A percentile compares a stretch with the other conserved stretches of the same genome.
These are phyloP conservation scores for Stylonectria norvegica DNA, from an alignment of 2,329 filamentous ascomycete species.

Conservation along the genomic window DNA sequence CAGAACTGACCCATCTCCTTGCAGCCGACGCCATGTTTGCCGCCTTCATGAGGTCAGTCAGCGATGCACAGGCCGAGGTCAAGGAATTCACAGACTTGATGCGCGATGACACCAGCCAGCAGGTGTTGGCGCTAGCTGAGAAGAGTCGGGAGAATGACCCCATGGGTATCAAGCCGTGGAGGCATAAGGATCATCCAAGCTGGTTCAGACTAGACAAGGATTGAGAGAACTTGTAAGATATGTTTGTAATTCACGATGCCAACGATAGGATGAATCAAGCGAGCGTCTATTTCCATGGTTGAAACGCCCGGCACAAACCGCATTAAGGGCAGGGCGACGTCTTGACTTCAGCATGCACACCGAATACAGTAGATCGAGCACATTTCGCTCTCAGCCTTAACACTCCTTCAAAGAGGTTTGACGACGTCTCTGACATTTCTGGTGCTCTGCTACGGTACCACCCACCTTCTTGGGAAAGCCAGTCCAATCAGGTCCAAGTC, in stretches of 20 bases:
- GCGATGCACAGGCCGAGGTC: slow-evolving; percentile 48
- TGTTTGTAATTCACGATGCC: slow-evolving; percentile 1
- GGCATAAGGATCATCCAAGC: slow-evolving; percentile 55
- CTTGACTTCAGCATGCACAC: too few species aligned
- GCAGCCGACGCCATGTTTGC: slow-evolving; percentile 50
- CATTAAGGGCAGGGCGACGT: too few species aligned
- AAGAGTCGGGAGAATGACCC: slow-evolving; percentile 54
- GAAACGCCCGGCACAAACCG: neutral
- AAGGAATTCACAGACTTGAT: slow-evolving; percentile 48
- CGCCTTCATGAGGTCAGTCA: slow-evolving; percentile 47
- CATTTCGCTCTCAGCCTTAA: too few species aligned
- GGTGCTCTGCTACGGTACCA: too few species aligned
- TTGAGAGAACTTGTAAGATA: slow-evolving; percentile 2
- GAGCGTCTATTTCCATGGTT: slow-evolving; percentile 1
- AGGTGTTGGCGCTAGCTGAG: slow-evolving; percentile 49
- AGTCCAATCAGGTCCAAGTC: too few species aligned
- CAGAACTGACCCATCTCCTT: slow-evolving; percentile 11
- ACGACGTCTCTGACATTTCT: too few species aligned
- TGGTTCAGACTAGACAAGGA: slow-evolving; percentile 50
- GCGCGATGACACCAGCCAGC: slow-evolving; percentile 44
- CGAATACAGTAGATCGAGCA: too few species aligned
- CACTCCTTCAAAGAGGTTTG: too few species aligned
- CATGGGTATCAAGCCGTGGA: slow-evolving; percentile 57
- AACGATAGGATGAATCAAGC: slow-evolving; percentile 7
- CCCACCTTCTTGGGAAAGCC: too few species aligned